Percentiles rank a stretch among this genome's conserved stretches.
Evolutionary conservation across 2,329 filamentous ascomycete genomes (phyloP).

Genomic region (Dactylellina cionopaga): DNA sequence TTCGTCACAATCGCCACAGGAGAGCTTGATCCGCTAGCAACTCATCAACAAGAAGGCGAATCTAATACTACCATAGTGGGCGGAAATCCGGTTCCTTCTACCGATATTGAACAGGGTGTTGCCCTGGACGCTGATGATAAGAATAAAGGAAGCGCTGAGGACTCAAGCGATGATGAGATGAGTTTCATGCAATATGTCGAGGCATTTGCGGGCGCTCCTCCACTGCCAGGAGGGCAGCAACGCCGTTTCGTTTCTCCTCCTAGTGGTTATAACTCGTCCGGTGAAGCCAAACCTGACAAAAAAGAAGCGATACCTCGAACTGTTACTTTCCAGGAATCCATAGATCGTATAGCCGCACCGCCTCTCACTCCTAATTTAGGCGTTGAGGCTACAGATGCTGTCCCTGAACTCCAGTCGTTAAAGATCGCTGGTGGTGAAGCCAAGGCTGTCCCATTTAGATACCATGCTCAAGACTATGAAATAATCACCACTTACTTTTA

Average conservation of each 20-base stretch:
- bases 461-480: constrained; percentile 24
- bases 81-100: no score
- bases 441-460: background rate
- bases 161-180: constrained; percentile 46
- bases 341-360: background rate
- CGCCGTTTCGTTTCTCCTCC: background rate
- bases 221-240: background rate
- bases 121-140: background rate
- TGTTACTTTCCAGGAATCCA: constrained; percentile 10
- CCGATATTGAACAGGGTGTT: background rate
- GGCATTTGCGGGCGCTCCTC: constrained; percentile 27
- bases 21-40: background rate
- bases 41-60: background rate
- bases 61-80: background rate
- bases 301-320: constrained; percentile 20
- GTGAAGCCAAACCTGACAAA: background rate
- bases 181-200: constrained; percentile 44
- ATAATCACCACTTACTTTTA: constrained; percentile 46
- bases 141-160: background rate
- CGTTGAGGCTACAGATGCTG: background rate
- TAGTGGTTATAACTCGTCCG: background rate
- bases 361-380: background rate
- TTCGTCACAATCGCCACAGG: constrained; percentile 35
- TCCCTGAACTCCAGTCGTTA: background rate
- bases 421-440: background rate